Base-by-base conservation (phyloP, 2,329 filamentous ascomycete species). In the Didymellaceae sp. region DNA sequence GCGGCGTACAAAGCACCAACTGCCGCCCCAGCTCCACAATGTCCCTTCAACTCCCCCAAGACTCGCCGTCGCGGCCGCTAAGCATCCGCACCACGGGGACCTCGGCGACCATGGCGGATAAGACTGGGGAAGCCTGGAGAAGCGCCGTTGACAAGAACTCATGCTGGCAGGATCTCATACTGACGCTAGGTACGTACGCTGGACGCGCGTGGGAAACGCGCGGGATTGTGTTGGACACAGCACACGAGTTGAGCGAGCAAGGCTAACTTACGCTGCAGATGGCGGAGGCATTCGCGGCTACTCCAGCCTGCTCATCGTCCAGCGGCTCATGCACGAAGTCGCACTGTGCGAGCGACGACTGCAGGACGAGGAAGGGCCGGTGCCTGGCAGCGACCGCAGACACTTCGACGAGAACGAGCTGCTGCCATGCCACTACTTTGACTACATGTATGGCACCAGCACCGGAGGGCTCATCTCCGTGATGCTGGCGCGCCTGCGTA, bases 391-490 rank as follows among this genome's bases (percentile, higher is more conserved):
- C 38, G 42, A 46, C 42, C 63, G 61, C 22, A 52, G 40, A 38
- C 65, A 65, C 3, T 74, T 74, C 49, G 63, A 70, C 38, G 74
- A 77, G 52, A 68, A 76, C 37, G 72, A 77, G 34, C 69, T 80
- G 1, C 63, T 79, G 9, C 78, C 78, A 48, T 80, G 77, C 50
- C 76, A 81, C 54, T 81, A 80, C 62, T 81, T 81, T 63, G 79
- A 82, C 55, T 78, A 78, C 65, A 80, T 81, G 71, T 80, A 78
- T 45, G 79, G 79, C 17, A 81, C 78, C 5, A 78, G 75, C 30
- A 81, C 78, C 0, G 79, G 79, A n/a, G 79, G 79, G 11, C 65
- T 80, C 30, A 80, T 80, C 48, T 76, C 78, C 1, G 78, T 78
- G 2, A 78, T 80, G 70, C 73, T 80, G 2, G 78, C 75, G 0